Evolutionary conservation across 78 protist genomes (phyloP).

Genomic region (Dictyostelium brefeldianum): DNA sequence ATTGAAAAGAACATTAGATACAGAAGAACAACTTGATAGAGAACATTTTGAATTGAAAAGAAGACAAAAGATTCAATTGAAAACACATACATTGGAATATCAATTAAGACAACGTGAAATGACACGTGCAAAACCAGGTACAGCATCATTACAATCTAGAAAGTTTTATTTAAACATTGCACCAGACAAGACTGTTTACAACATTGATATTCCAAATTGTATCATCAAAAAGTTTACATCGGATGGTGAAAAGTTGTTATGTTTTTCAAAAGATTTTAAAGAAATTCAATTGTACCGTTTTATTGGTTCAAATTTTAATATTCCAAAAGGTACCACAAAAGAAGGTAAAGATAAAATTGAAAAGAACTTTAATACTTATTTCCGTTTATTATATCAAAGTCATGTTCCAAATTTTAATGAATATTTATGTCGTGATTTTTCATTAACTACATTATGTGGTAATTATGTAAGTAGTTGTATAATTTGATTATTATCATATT

Average conservation of each 20-base stretch:
- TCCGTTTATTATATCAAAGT: conserved; percentile 30
- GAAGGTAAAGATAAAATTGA: conserved; percentile 19
- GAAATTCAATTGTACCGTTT: conserved; percentile 72
- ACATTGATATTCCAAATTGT: conserved; percentile 67
- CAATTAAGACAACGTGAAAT: conserved; percentile 52
- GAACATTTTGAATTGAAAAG: conserved; percentile 23
- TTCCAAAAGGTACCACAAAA: conserved; percentile 4
- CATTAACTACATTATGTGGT: conserved; percentile 74
- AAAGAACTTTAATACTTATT: conserved; percentile 45
- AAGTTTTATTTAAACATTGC: conserved; percentile 65
- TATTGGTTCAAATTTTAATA: conserved; percentile 32
- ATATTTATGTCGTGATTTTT: conserved; percentile 58
- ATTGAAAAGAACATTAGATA: conserved; percentile 28
- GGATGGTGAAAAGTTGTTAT: conserved; percentile 74
- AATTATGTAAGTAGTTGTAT: conserved; percentile 37
- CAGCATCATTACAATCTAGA: conserved; percentile 40
- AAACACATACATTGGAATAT: conserved; percentile 9
- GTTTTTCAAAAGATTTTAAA: conserved; percentile 73
- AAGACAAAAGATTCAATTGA: conserved; percentile 30
- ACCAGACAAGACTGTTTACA: conserved; percentile 73
- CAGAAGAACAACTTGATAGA: conserved; percentile 27
- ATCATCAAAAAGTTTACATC: conserved; percentile 70
- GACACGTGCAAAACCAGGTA: conserved; percentile 44
- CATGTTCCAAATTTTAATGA: conserved; percentile 48
- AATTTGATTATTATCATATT: background rate